These are phyloP conservation scores for Eucalyptus fibrosa DNA, from an alignment of 345 rosid genomes.

Conservation along the genomic window DNA sequence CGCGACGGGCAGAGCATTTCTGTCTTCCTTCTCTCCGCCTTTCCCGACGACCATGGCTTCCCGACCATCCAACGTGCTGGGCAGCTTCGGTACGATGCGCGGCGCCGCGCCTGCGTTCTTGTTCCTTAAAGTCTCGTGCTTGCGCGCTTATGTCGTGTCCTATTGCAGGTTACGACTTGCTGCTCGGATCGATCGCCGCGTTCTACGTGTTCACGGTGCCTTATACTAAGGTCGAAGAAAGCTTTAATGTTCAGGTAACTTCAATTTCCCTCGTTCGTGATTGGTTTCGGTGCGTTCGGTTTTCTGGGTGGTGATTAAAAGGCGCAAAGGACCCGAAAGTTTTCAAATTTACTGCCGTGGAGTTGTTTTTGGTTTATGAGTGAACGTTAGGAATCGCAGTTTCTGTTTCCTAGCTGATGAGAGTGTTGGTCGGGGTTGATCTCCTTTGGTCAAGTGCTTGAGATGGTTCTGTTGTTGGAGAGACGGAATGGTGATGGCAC, in stretches of 20 bases:
- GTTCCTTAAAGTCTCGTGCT: background rate
- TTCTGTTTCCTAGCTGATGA: background rate
- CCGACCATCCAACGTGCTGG: background rate
- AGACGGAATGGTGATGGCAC: background rate
- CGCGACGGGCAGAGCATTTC: background rate
- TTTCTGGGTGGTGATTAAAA: background rate
- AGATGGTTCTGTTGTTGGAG: background rate
- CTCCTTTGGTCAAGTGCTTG: background rate
- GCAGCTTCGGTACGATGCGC: background rate
- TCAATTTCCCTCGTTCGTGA: background rate
- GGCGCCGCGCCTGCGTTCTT: background rate
- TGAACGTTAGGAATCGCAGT: background rate
- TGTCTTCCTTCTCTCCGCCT: background rate
- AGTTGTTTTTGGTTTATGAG: background rate
- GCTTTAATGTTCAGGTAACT: slow-evolving; percentile 87
- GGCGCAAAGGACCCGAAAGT: background rate
- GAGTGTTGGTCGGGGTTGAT: background rate
- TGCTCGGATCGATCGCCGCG: slow-evolving; percentile 71
- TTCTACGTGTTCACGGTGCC: slow-evolving; percentile 65
- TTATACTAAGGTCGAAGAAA: slow-evolving; percentile 95
- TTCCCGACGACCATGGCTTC: background rate
- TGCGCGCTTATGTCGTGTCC: background rate
- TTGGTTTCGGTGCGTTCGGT: background rate
- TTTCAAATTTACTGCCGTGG: background rate
- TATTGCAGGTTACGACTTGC: slow-evolving; percentile 59